Evolutionary conservation across 257 asterid species (phyloP).

Genomic region (Solanum sparsipilum): DNA sequence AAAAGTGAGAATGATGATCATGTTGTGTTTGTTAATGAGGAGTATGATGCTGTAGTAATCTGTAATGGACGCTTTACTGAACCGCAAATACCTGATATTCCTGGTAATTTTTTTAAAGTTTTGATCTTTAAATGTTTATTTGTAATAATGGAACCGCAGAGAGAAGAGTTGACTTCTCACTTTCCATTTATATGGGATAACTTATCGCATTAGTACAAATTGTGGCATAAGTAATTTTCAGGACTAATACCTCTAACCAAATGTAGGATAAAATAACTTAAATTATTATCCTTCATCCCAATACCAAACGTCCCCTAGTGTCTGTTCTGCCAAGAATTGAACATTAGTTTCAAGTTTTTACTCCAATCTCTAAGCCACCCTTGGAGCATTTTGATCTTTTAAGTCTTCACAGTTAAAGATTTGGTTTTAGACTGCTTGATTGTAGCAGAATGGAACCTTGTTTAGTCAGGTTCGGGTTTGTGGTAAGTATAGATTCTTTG

Average conservation of each 20-base stretch:
- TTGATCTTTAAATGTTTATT: not conserved
- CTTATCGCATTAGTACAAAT: no score
- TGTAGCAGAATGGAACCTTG: not conserved
- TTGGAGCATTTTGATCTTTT: not conserved
- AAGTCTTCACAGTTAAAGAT: not conserved
- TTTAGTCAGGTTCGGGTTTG: not conserved
- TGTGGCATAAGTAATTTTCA: not conserved
- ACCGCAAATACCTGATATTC: constrained; percentile 67
- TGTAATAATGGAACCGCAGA: not conserved
- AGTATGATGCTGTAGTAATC: constrained; percentile 81
- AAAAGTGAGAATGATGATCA: not conserved
- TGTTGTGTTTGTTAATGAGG: constrained; percentile 6
- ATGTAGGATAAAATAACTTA: not conserved
- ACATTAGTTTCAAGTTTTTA: no score
- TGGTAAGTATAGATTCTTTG: not conserved
- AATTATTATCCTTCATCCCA: no score
- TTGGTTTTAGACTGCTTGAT: not conserved
- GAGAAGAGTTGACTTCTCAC: not conserved
- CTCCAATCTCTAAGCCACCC: not conserved
- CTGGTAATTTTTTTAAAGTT: constrained; percentile 27
- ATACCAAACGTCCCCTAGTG: not conserved
- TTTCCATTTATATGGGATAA: no score
- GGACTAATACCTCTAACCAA: not conserved
- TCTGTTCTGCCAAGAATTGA: not conserved
- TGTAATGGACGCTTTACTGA: constrained; percentile 77